Conservation (phyloP, 768 basidiomycete genomes). For the Leccinum disarticulatum region DNA sequence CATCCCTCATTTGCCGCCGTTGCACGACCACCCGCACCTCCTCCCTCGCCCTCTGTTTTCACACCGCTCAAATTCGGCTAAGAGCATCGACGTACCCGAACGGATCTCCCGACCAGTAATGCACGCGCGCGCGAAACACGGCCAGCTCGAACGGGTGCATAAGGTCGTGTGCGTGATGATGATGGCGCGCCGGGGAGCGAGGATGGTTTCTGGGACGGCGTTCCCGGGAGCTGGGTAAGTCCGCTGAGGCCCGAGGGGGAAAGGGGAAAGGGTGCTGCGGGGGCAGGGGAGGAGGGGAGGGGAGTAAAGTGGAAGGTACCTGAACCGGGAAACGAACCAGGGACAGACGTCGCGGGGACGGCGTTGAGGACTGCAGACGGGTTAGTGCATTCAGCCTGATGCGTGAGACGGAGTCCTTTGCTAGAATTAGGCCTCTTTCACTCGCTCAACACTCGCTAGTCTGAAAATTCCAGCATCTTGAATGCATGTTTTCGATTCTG, state of each 20-base stretch:
- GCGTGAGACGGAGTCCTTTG: slow-evolving; percentile 83
- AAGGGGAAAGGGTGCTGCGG: slow-evolving; percentile 7
- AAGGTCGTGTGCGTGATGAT: slow-evolving; percentile 12
- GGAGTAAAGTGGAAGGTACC: slow-evolving; percentile 8
- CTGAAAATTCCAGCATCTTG: too few species aligned
- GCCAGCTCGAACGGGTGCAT: slow-evolving; percentile 49
- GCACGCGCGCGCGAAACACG: slow-evolving; percentile 70
- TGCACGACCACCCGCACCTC: slow-evolving; percentile 19
- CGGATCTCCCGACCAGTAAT: slow-evolving; percentile 81
- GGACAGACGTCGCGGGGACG: slow-evolving; percentile 52
- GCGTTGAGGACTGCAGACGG: slow-evolving; percentile 68
- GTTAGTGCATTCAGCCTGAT: slow-evolving; percentile 85
- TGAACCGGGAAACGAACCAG: slow-evolving; percentile 51
- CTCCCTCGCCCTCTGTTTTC: slow-evolving; percentile 51
- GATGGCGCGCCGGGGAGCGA: slow-evolving; percentile 5
- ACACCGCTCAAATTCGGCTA: slow-evolving; percentile 57
- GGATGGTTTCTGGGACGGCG: slow-evolving; percentile 22
- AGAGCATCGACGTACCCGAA: slow-evolving; percentile 80
- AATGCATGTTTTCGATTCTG: too few species aligned
- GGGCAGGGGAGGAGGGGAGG: slow-evolving; percentile 37
- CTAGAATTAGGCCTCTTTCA: too few species aligned
- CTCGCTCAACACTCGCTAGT: too few species aligned
- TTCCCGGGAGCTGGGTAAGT: slow-evolving; percentile 24
- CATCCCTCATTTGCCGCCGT: slow-evolving; percentile 5
- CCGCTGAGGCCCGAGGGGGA: slow-evolving; percentile 24